phyloP scores from a whole-genome alignment of 495 filamentous ascomycete species.

The Aspergillus steynii region DNA sequence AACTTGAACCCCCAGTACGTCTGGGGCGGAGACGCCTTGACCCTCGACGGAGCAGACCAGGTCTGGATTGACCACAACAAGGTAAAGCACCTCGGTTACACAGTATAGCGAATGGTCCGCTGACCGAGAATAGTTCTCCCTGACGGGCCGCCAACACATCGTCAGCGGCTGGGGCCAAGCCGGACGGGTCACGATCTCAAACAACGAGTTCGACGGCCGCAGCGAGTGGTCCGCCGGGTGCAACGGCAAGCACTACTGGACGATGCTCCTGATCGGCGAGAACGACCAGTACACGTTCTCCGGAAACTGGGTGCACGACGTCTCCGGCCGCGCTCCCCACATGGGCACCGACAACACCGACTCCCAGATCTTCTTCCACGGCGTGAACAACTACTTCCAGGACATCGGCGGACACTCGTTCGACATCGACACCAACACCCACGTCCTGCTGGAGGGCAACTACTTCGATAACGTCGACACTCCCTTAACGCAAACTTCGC shows the following conservation, averaged over 20 bases:
- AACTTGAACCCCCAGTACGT: conserved; percentile 30
- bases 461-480: conserved; percentile 18
- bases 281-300: conserved; percentile 21
- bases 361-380: conserved; percentile 40
- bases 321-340: conserved; percentile 38
- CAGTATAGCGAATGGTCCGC: neutral
- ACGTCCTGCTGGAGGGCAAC: conserved; percentile 20
- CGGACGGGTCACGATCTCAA: conserved; percentile 25
- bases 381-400: conserved; percentile 25
- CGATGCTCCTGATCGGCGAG: conserved; percentile 25
- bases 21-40: conserved; percentile 29
- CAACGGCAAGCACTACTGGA: conserved; percentile 54
- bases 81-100: neutral
- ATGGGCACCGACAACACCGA: conserved; percentile 38
- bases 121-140: conserved; percentile 16
- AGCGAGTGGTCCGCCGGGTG: conserved; percentile 47
- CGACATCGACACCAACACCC: conserved; percentile 19
- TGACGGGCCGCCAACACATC: conserved; percentile 20
- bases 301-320: conserved; percentile 39
- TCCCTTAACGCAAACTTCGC: conserved; percentile 11
- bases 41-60: conserved; percentile 17
- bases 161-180: conserved; percentile 18
- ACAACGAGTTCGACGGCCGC: conserved; percentile 46
- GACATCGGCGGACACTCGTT: conserved; percentile 23
- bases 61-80: conserved; percentile 30